These are phyloP conservation scores for Fusarium veterinarium DNA, from an alignment of 2,329 filamentous ascomycete genomes.

Conservation along the genomic window DNA sequence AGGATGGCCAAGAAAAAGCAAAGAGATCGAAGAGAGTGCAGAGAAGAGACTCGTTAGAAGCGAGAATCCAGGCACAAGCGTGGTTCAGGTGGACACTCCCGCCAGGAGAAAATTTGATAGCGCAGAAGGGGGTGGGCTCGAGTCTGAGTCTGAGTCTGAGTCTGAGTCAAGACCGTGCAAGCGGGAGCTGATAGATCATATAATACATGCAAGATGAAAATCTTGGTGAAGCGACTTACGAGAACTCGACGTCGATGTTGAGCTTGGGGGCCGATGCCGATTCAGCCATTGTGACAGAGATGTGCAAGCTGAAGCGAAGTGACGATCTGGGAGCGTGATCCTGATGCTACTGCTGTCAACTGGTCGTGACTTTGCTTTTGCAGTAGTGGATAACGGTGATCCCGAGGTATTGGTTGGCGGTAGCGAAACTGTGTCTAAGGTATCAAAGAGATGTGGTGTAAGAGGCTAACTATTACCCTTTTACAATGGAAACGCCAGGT, in stretches of 20 bases:
- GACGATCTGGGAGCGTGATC: slow-evolving; percentile 1
- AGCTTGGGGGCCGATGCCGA: slow-evolving; percentile 52
- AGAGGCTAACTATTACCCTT: slow-evolving; percentile 3
- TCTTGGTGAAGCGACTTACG: slow-evolving; percentile 52
- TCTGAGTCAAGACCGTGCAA: slow-evolving; percentile 15
- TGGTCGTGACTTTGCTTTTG: slow-evolving; percentile 33
- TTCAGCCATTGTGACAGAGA: slow-evolving; percentile 29
- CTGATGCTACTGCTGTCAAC: slow-evolving; percentile 2
- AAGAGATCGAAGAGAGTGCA: slow-evolving; percentile 11
- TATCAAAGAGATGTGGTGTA: neutral
- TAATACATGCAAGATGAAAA: slow-evolving; percentile 29
- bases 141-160: neutral
- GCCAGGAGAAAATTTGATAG: slow-evolving; percentile 13
- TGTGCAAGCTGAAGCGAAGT: slow-evolving; percentile 13
- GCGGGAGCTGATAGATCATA: slow-evolving; percentile 42
- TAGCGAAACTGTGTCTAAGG: slow-evolving; percentile 4
- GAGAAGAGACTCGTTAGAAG: slow-evolving; percentile 13
- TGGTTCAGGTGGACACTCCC: slow-evolving; percentile 23
- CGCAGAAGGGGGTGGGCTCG: slow-evolving; percentile 12
- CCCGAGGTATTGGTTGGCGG: slow-evolving; percentile 9
- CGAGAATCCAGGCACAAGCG: slow-evolving; percentile 34
- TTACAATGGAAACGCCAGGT: neutral
- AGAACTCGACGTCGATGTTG: slow-evolving; percentile 78
- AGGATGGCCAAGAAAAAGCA: slow-evolving; percentile 14
- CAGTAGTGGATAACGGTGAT: slow-evolving; percentile 8